Conservation (phyloP, 2,329 filamentous ascomycete genomes). For the Fusarium virguliforme region DNA sequence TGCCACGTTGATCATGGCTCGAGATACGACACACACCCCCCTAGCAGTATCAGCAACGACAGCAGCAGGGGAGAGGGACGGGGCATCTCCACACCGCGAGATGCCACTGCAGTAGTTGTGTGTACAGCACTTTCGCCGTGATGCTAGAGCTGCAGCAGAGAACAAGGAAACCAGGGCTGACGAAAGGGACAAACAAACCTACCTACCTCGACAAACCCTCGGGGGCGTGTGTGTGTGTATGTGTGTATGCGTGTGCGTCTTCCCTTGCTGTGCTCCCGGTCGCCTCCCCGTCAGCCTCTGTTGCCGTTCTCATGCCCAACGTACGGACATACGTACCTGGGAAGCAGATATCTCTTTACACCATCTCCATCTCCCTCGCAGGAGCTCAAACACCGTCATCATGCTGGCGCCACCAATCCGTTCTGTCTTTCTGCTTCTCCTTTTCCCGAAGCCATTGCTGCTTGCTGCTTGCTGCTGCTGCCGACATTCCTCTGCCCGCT, state of each 20-base stretch:
- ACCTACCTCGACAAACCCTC: slow-evolving; percentile 37
- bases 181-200: slow-evolving; percentile 37
- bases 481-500: slow-evolving; percentile 1
- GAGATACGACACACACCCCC: slow-evolving; percentile 44
- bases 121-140: slow-evolving; percentile 42
- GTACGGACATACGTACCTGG: slow-evolving; percentile 35
- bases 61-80: slow-evolving; percentile 40
- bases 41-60: slow-evolving; percentile 39
- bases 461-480: background rate
- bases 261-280: slow-evolving; percentile 32
- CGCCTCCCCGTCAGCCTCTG: slow-evolving; percentile 32
- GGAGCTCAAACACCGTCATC: slow-evolving; percentile 1
- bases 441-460: background rate
- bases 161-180: slow-evolving; percentile 43
- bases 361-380: slow-evolving; percentile 14
- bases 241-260: slow-evolving; percentile 39
- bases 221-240: slow-evolving; percentile 36
- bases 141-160: slow-evolving; percentile 39
- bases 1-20: slow-evolving; percentile 57
- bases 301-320: slow-evolving; percentile 32
- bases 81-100: slow-evolving; percentile 48
- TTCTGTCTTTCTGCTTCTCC: background rate
- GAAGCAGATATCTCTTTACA: slow-evolving; percentile 27
- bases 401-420: background rate
- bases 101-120: slow-evolving; percentile 44